Percentiles rank a stretch among this genome's conserved stretches.
Conservation (phyloP, 495 filamentous ascomycete species). For the Tuber calosporum region DNA sequence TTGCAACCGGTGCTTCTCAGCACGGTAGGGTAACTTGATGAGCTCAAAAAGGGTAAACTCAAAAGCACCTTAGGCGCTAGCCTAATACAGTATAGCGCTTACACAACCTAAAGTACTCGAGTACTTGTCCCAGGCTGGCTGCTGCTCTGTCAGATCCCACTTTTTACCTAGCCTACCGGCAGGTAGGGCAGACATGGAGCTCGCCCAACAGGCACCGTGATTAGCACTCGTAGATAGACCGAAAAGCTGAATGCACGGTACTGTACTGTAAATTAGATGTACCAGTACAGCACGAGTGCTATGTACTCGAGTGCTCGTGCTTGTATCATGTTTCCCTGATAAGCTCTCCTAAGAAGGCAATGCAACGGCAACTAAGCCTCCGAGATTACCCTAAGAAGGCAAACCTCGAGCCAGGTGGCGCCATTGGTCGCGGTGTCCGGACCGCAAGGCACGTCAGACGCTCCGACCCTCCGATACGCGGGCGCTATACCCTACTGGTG, state of each 20-base stretch:
- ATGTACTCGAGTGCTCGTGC: no score
- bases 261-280: no score
- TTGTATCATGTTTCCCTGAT: not conserved
- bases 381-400: not conserved
- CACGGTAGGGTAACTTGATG: not conserved
- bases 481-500: not conserved
- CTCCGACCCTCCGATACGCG: not conserved
- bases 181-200: no score
- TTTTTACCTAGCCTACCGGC: not conserved
- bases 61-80: not conserved
- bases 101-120: not conserved
- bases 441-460: not conserved
- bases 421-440: not conserved
- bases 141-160: not conserved
- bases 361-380: not conserved
- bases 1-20: not conserved
- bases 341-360: not conserved
- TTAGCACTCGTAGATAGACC: not conserved
- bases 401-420: not conserved
- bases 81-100: not conserved
- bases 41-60: not conserved
- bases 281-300: no score
- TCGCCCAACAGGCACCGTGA: not conserved
- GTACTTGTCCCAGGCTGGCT: not conserved
- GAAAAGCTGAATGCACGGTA: not conserved